Conservation (phyloP, 2,329 filamentous ascomycete genomes). For the Trichoderma atrobrunneum region DNA sequence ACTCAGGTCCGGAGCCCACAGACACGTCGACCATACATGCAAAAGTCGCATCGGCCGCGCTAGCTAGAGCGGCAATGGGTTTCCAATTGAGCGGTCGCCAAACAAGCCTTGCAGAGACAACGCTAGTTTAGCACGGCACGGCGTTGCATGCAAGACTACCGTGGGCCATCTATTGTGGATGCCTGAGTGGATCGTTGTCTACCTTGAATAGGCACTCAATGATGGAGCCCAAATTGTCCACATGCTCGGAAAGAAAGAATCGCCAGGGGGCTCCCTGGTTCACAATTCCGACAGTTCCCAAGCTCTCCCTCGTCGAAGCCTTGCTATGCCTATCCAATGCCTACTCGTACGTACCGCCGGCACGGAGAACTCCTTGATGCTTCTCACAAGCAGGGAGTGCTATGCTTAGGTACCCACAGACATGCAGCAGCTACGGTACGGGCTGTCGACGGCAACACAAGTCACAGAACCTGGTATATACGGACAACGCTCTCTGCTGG, state of each 20-base stretch:
- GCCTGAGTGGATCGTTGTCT: constrained; percentile 15
- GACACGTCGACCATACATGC: constrained; percentile 21
- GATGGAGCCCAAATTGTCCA: constrained; percentile 18
- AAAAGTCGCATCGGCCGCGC: constrained; percentile 19
- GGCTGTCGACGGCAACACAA: neutral
- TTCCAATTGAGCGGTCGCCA: constrained; percentile 24
- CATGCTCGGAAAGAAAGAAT: constrained; percentile 19
- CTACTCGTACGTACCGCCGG: neutral
- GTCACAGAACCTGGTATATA: neutral
- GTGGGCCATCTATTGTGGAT: constrained; percentile 16
- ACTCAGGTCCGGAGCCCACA: constrained; percentile 16
- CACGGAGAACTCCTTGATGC: neutral
- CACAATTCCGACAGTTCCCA: neutral
- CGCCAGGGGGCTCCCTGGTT: constrained; percentile 4
- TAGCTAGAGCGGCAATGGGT: constrained; percentile 22
- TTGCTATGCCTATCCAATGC: neutral
- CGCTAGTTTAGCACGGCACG: constrained; percentile 15
- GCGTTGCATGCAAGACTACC: constrained; percentile 20
- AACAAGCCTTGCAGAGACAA: constrained; percentile 10
- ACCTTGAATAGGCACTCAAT: constrained; percentile 16
- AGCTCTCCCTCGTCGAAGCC: constrained; percentile 3
- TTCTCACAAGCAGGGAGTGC: neutral
- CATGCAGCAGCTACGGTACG: neutral
- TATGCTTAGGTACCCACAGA: neutral
- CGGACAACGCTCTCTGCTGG: neutral